A percentile compares a stretch with the other conserved stretches of the same genome.
phyloP scores from a whole-genome alignment of 1,284 basidiomycete genomes.

The Heterobasidion irregulare region DNA sequence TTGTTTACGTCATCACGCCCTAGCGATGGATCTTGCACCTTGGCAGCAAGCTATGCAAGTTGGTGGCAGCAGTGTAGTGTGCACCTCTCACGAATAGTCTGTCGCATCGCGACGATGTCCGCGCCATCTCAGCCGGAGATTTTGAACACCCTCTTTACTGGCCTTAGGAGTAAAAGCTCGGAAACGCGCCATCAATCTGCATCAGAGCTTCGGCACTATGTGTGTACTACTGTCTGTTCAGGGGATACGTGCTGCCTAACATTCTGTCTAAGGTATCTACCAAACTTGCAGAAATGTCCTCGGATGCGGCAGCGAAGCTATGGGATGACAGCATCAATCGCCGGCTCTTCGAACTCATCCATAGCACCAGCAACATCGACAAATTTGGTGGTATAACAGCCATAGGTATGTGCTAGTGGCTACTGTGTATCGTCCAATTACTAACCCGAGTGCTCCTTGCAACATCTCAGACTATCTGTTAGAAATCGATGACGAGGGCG shows the following conservation, averaged over 20 bases:
- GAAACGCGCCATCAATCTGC: constrained; percentile 61
- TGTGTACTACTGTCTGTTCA: constrained; percentile 22
- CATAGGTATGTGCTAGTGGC: constrained; percentile 48
- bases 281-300: constrained; percentile 67
- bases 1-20: too few relatives aligned
- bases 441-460: constrained; percentile 9
- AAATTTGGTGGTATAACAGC: constrained; percentile 79
- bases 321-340: constrained; percentile 81
- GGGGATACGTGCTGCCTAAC: too few relatives aligned
- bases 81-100: too few relatives aligned
- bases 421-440: constrained; percentile 9
- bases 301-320: constrained; percentile 66
- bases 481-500: constrained; percentile 63
- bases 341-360: constrained; percentile 74
- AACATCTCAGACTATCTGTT: constrained; percentile 56
- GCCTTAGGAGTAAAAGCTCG: constrained; percentile 51
- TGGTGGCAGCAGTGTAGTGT: too few relatives aligned
- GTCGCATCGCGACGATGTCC: constrained; percentile 42
- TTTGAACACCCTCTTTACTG: constrained; percentile 56
- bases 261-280: constrained; percentile 40
- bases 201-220: constrained; percentile 62
- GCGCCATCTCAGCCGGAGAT: constrained; percentile 41
- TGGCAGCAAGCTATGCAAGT: too few relatives aligned
- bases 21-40: too few relatives aligned
- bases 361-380: constrained; percentile 67